These are phyloP conservation scores for Tagetes patula DNA, from an alignment of 129 eudicot genomes.

Conservation along the genomic window DNA sequence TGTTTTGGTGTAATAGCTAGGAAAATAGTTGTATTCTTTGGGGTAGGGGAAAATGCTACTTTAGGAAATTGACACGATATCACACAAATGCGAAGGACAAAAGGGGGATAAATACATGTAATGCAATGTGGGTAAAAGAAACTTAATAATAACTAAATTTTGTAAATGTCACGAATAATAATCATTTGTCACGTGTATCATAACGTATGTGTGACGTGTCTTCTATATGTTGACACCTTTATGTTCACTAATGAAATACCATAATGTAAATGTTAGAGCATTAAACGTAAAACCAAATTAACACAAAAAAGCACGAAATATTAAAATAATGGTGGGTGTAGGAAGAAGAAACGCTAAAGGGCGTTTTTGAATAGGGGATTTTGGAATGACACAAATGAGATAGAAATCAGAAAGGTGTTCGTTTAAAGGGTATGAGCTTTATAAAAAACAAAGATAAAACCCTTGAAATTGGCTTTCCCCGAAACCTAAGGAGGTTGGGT, in stretches of 20 bases:
- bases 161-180: background rate
- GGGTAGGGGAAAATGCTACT: background rate
- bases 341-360: constrained; percentile 8
- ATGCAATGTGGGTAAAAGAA: background rate
- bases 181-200: constrained; percentile 4
- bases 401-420: background rate
- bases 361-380: background rate
- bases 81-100: background rate
- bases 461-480: background rate
- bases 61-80: background rate
- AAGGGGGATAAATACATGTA: background rate
- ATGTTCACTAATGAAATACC: constrained; percentile 4
- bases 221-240: background rate
- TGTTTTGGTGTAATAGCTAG: background rate
- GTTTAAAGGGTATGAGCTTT: background rate
- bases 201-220: constrained; percentile 12
- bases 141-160: background rate
- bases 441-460: background rate
- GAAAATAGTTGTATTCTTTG: background rate
- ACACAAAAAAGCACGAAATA: constrained; percentile 9
- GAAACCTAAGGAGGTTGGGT: background rate
- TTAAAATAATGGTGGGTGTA: constrained; percentile 11
- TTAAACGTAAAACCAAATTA: constrained; percentile 7
- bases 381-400: background rate
- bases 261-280: constrained; percentile 7